phyloP scores from a whole-genome alignment of 129 eudicot species.

The Apium graveolens region DNA sequence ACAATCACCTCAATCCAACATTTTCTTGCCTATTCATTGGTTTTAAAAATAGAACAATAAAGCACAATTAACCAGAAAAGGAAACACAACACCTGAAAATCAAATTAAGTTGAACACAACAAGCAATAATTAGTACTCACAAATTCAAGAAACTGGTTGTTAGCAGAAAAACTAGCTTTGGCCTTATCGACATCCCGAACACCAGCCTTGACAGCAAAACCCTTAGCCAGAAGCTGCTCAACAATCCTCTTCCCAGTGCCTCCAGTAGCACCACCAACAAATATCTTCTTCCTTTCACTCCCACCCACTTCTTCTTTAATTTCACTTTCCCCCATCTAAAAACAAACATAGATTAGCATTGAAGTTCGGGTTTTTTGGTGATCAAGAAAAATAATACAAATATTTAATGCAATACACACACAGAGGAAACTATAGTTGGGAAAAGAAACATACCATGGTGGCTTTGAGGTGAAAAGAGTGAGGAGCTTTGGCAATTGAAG shows the following conservation, averaged over 20 bases:
- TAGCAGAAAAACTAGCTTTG: conserved; percentile 37
- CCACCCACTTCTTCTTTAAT: conserved; percentile 40
- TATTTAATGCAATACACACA: background rate
- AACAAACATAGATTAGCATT: background rate
- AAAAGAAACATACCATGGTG: conserved; percentile 15
- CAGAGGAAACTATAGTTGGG: background rate
- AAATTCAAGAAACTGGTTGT: conserved; percentile 55
- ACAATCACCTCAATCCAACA: background rate
- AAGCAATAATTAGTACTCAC: conserved; percentile 28
- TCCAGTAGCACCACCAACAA: conserved; percentile 95
- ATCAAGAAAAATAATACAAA: background rate
- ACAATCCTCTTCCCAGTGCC: conserved; percentile 89
- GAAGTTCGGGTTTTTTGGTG: background rate
- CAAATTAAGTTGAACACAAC: background rate
- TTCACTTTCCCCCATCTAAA: conserved; percentile 56
- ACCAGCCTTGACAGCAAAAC: conserved; percentile 89
- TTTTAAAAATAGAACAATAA: background rate
- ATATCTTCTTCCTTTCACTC: conserved; percentile 51
- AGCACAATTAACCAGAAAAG: background rate
- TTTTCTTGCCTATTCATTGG: background rate
- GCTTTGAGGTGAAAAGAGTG: conserved; percentile 38
- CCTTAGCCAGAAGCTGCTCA: conserved; percentile 86
- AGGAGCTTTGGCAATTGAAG: conserved; percentile 11
- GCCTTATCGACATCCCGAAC: conserved; percentile 80
- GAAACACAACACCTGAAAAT: no score